phyloP scores from a whole-genome alignment of 169 alveolate species.

The Plasmodium ovale region DNA sequence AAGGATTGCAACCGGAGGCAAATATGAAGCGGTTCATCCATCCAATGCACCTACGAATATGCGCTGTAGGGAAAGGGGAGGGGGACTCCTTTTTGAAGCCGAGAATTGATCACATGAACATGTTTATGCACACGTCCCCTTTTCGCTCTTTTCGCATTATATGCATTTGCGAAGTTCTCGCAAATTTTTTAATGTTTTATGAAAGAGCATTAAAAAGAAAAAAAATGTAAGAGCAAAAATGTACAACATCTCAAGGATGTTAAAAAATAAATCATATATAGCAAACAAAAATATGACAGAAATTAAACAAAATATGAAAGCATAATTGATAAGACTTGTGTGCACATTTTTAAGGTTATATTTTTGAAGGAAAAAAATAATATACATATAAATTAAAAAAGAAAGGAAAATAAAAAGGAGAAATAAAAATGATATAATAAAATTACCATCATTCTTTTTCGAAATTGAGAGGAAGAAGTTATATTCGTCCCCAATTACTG shows the following conservation, averaged over 20 bases:
- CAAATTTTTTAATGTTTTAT: conserved; percentile 36
- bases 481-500: conserved; percentile 8
- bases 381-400: conserved; percentile 37
- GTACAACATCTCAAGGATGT: conserved; percentile 14
- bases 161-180: conserved; percentile 14
- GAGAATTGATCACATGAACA: no score
- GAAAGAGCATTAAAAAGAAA: conserved; percentile 42
- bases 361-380: conserved; percentile 36
- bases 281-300: conserved; percentile 26
- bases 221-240: conserved; percentile 25
- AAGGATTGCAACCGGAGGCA: not conserved
- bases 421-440: not conserved
- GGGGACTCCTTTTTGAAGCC: no score
- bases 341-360: conserved; percentile 43
- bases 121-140: not conserved
- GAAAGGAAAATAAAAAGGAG: conserved; percentile 10
- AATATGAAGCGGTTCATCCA: no score
- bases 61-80: not conserved
- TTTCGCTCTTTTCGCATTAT: not conserved
- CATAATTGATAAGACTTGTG: conserved; percentile 23
- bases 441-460: not conserved
- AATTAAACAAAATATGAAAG: conserved; percentile 38
- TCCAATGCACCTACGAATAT: no score
- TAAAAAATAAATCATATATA: conserved; percentile 58
- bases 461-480: not conserved